These are phyloP conservation scores for Solanum lycopersicoides DNA, from an alignment of 257 asterid genomes.

Conservation along the genomic window DNA sequence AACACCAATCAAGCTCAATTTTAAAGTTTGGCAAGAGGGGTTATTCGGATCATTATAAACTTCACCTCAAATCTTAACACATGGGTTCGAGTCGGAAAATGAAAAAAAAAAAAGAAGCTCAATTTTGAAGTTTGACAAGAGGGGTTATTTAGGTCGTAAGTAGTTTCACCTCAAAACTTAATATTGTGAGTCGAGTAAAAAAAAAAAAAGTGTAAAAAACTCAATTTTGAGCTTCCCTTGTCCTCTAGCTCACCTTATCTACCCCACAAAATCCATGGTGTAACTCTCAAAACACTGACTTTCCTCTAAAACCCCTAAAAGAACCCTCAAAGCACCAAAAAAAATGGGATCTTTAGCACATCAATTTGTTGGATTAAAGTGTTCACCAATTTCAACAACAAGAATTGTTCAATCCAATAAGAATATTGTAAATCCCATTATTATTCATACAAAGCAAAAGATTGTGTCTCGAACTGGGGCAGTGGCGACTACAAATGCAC, in stretches of 20 bases:
- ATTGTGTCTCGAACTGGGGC: slow-evolving; percentile 35
- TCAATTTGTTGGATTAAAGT: slow-evolving; percentile 59
- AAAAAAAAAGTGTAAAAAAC: neutral
- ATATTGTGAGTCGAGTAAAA: too few relatives aligned
- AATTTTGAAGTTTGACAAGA: too few relatives aligned
- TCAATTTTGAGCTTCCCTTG: neutral
- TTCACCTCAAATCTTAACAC: neutral
- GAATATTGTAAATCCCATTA: slow-evolving; percentile 5
- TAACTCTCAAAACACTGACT: neutral
- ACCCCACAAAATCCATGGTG: neutral
- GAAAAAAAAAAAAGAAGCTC: too few relatives aligned
- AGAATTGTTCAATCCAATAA: neutral
- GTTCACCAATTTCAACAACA: slow-evolving; percentile 45
- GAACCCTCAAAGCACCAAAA: neutral
- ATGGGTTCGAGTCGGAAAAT: neutral
- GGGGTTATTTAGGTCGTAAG: too few relatives aligned
- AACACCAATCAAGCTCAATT: neutral
- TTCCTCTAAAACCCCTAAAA: neutral
- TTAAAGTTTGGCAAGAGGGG: neutral
- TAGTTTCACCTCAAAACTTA: too few relatives aligned
- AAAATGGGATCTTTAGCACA: slow-evolving; percentile 67
- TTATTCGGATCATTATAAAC: neutral
- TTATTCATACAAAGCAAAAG: slow-evolving; percentile 5
- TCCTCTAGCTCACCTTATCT: neutral
- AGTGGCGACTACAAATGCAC: slow-evolving; percentile 30